Percentiles rank a stretch among this genome's conserved stretches.
Evolutionary conservation across 225 moss, liverwort and hornwort species (phyloP).

Genomic region (Bryoerythrophyllum caledonicum): DNA sequence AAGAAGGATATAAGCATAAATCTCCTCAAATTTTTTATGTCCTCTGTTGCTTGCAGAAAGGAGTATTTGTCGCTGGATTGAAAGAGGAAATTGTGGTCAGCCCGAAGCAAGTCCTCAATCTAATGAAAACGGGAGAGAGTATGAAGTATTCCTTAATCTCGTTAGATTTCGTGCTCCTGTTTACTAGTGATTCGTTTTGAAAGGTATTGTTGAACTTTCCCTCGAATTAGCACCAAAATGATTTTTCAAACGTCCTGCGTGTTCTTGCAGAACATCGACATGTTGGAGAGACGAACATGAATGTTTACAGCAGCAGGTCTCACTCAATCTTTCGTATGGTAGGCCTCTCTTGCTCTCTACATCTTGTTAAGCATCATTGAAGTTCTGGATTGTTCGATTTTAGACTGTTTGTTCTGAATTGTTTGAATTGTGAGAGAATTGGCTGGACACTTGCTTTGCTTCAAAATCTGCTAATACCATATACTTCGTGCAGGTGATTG

Average conservation of each 20-base stretch:
- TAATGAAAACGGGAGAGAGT: constrained; percentile 88
- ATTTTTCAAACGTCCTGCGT: constrained; percentile 4
- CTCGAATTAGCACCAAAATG: not conserved
- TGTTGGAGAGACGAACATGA: constrained; percentile 98
- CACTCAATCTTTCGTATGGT: constrained; percentile 98
- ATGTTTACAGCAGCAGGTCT: constrained; percentile 91
- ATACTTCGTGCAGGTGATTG: constrained; percentile 67
- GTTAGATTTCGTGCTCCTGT: constrained; percentile 4
- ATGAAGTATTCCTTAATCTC: constrained; percentile 24
- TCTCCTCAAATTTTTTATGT: not conserved
- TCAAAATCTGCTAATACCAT: constrained; percentile 7
- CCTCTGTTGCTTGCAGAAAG: constrained; percentile 59
- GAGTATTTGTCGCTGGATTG: constrained; percentile 91
- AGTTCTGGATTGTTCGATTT: not conserved
- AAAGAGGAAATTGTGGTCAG: constrained; percentile 88
- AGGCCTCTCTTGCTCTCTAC: constrained; percentile 22
- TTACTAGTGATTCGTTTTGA: not conserved
- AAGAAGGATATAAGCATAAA: not conserved
- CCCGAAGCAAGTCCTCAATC: constrained; percentile 79
- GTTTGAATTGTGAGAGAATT: not conserved
- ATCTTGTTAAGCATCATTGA: not conserved
- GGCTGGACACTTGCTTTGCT: not conserved
- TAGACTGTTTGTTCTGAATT: not conserved
- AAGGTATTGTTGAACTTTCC: not conserved
- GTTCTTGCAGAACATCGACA: constrained; percentile 69